Percentiles rank a stretch among this genome's conserved stretches.
Conservation (phyloP, 1,284 basidiomycete species). For the Blastosporella zonata region DNA sequence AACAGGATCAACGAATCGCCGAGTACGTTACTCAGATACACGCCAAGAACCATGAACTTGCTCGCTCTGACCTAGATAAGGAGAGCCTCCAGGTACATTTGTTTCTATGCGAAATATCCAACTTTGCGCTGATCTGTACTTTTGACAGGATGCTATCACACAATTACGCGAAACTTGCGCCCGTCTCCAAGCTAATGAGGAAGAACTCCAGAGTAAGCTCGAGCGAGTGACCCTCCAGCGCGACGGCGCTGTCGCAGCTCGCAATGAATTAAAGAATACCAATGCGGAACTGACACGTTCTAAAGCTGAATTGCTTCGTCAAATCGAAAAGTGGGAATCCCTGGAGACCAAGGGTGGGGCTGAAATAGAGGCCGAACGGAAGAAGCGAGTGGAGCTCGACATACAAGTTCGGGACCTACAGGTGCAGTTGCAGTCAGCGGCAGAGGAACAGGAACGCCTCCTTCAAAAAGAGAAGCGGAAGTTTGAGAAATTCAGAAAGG, state of each 20-base stretch:
- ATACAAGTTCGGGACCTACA: constrained; percentile 48
- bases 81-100: constrained; percentile 42
- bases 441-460: constrained; percentile 30
- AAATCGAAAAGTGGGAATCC: constrained; percentile 65
- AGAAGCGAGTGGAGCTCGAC: constrained; percentile 55
- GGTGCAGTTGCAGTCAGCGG: constrained; percentile 38
- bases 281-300: constrained; percentile 56
- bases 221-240: constrained; percentile 56
- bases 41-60: constrained; percentile 34
- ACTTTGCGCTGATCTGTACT: neutral
- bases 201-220: constrained; percentile 47
- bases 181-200: constrained; percentile 42
- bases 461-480: constrained; percentile 38
- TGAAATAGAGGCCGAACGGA: constrained; percentile 53
- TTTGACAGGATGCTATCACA: constrained; percentile 39
- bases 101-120: neutral
- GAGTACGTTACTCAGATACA: constrained; percentile 36
- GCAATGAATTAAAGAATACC: constrained; percentile 50
- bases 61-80: constrained; percentile 37
- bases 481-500: constrained; percentile 43
- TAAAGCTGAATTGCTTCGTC: constrained; percentile 52
- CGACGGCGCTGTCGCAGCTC: constrained; percentile 51
- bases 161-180: constrained; percentile 46
- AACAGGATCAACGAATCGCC: constrained; percentile 32
- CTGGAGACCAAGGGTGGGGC: constrained; percentile 61